Evolutionary conservation across 1,284 basidiomycete species (phyloP), one percentile per base, ranked within the genome.

Genomic region (Tilletiopsis washingtonensis): DNA sequence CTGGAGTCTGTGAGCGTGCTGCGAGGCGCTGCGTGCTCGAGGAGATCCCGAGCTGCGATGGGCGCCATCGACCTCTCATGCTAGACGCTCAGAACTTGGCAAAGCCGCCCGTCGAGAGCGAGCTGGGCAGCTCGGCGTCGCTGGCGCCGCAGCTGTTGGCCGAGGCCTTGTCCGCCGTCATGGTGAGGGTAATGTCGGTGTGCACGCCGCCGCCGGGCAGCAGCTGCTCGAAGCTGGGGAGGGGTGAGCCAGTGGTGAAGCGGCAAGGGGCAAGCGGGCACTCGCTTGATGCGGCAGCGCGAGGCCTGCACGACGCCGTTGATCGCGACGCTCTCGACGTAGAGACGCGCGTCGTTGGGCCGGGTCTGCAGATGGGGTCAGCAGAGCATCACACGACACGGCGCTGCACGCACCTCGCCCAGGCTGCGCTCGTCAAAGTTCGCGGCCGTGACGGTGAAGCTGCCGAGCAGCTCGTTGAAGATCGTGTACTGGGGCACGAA

Each of bases 401-500:
- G 7, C 15, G 42, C n/a, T 6, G n/a, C n/a, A n/a, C n/a, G n/a
- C n/a, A n/a, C n/a, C n/a, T n/a, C n/a, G n/a, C n/a, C n/a, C n/a
- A 49, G 17, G 25, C 29, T 46, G 9, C 17, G 21, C 24, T 49
- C 47, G 44, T 64, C 64, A 37, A 59, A 68, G n/a, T 57, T 54
- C 5, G 45, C 40, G 36, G 56, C 63, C 17, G 45, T 58, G 26
- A 67, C 53, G 15, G 49, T 58, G 15, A 59, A 43, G 26, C 54
- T 52, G 32, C 63, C 63, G 12, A 66, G 50, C 25, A 66, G 41
- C 9, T 45, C 38, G 37, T 68, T 68, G 45, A 54, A 43, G 50
- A 68, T 54, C 29, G 62, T 62, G 46, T 66, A 64, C 14, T 42
- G 46, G 4, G 63, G 61, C 45, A 62, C 46, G 49, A 60, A 66